Evolutionary conservation across 1,139 yeast species (phyloP).

Genomic region (Sugiyamaella novakii): DNA sequence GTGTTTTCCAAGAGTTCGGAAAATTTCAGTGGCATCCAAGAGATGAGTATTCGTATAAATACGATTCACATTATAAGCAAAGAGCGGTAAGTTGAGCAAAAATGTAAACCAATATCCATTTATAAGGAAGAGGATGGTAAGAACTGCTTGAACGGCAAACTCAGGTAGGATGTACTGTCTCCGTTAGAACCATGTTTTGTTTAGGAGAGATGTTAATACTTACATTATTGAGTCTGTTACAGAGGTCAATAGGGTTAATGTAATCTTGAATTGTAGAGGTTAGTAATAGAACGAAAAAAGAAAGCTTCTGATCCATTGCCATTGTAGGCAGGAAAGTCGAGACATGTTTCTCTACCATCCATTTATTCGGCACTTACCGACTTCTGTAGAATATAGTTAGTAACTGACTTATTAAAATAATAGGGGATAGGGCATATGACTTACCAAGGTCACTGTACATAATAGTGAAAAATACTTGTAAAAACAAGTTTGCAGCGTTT

Average conservation of each 20-base stretch:
- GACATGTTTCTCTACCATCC: too few relatives aligned
- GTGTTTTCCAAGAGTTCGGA: conserved; percentile 89
- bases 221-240: conserved; percentile 81
- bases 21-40: conserved; percentile 97
- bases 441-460: conserved; percentile 89
- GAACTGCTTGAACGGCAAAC: conserved; percentile 77
- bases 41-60: conserved; percentile 58
- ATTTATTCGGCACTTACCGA: conserved; percentile 23
- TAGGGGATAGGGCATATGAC: conserved; percentile 20
- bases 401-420: neutral
- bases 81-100: conserved; percentile 79
- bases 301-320: neutral
- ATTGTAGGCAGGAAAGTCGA: neutral
- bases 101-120: conserved; percentile 95
- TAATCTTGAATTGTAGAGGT: conserved; percentile 53
- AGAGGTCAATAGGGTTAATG: conserved; percentile 94
- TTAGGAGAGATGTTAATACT: conserved; percentile 21
- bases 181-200: neutral
- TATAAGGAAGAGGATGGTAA: conserved; percentile 70
- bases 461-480: conserved; percentile 90
- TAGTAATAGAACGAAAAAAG: too few relatives aligned
- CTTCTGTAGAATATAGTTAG: conserved; percentile 21
- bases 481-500: conserved; percentile 83
- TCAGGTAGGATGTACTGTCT: conserved; percentile 77
- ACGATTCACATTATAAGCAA: conserved; percentile 53